Conservation (phyloP, 441 rosid genomes). For the Eutrema salsugineum region DNA sequence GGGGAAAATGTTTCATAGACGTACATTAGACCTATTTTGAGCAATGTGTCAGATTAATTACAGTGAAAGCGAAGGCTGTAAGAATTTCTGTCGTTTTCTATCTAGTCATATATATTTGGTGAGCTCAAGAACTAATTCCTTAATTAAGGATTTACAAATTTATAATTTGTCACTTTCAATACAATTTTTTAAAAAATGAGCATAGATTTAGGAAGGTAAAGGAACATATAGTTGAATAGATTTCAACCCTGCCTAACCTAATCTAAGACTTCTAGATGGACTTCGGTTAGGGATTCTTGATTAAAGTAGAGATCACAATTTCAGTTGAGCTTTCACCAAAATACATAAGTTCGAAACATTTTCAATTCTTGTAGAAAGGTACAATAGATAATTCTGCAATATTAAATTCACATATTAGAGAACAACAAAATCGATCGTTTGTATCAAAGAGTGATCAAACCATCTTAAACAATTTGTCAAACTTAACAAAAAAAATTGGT, state of each 20-base stretch:
- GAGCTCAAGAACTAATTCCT: constrained; percentile 5
- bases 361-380: not conserved
- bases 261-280: not conserved
- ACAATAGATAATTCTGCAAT: not conserved
- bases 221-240: not conserved
- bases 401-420: not conserved
- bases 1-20: not conserved
- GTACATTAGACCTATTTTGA: not conserved
- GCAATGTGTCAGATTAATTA: constrained; percentile 13
- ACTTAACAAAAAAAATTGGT: no score
- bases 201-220: not conserved
- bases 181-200: not conserved
- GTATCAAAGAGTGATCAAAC: not conserved
- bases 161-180: not conserved
- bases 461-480: no score
- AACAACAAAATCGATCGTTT: not conserved
- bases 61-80: constrained; percentile 13
- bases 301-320: not conserved
- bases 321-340: not conserved
- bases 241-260: constrained; percentile 3
- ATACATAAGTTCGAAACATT: not conserved
- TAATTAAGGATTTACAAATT: not conserved
- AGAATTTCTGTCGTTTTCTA: constrained; percentile 18
- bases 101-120: not conserved
- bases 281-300: not conserved